These are phyloP conservation scores for Panicum hallii DNA, from an alignment of 202 grass and related monocot species.

Conservation along the genomic window DNA sequence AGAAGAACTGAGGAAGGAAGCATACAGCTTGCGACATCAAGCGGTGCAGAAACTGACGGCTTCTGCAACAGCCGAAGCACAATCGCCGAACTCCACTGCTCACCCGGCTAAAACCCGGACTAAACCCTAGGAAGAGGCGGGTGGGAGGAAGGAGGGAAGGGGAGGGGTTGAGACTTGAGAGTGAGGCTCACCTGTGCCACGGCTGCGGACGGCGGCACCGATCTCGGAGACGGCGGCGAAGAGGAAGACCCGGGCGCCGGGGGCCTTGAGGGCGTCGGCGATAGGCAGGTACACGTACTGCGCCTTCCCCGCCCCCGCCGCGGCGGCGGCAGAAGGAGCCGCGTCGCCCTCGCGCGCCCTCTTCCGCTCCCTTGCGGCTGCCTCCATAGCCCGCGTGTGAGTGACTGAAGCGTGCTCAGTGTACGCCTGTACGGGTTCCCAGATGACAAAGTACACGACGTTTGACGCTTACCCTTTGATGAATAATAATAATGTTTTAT, in stretches of 20 bases:
- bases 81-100: not conserved
- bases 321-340: constrained; percentile 14
- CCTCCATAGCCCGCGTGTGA: constrained; percentile 19
- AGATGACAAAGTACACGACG: not conserved
- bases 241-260: constrained; percentile 53
- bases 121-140: constrained; percentile 22
- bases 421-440: not conserved
- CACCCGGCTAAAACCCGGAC: not conserved
- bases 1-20: not conserved
- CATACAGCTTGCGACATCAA: not conserved
- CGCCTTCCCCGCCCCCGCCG: not conserved
- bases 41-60: not conserved
- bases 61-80: not conserved
- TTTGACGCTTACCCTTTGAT: not conserved
- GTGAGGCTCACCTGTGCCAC: constrained; percentile 64
- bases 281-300: constrained; percentile 67
- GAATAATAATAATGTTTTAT: not conserved
- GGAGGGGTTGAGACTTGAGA: not conserved
- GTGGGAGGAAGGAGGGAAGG: not conserved
- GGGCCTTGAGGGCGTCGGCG: constrained; percentile 56
- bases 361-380: constrained; percentile 21
- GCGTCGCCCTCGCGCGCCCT: constrained; percentile 33
- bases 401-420: not conserved
- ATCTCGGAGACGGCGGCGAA: constrained; percentile 58
- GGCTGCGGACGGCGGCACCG: constrained; percentile 49